phyloP scores from a whole-genome alignment of 257 asterid species.

The Jacaranda mimosifolia region DNA sequence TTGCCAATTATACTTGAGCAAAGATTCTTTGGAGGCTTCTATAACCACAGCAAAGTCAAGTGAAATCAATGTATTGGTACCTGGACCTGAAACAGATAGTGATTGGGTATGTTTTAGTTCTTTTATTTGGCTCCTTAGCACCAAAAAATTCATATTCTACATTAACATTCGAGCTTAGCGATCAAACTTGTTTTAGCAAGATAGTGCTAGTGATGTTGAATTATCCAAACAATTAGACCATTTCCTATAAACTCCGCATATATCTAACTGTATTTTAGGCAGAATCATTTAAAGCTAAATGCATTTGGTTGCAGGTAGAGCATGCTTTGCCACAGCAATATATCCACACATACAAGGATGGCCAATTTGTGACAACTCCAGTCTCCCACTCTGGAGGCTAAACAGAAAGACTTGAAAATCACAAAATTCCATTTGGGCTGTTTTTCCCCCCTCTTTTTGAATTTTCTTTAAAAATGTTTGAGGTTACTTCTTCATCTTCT shows the following conservation, averaged over 20 bases:
- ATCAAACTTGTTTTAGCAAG: background rate
- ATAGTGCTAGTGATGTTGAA: background rate
- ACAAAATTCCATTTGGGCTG: slow-evolving; percentile 6
- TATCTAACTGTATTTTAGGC: background rate
- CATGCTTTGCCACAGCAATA: slow-evolving; percentile 94
- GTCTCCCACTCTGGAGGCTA: slow-evolving; percentile 94
- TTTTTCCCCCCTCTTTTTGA: slow-evolving; percentile 19
- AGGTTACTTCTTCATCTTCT: slow-evolving; percentile 26
- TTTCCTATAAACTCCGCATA: background rate
- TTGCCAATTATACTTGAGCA: slow-evolving; percentile 90
- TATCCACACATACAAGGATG: slow-evolving; percentile 76
- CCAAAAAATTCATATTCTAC: background rate
- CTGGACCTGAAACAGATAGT: slow-evolving; percentile 79
- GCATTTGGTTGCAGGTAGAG: slow-evolving; percentile 66
- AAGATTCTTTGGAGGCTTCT: slow-evolving; percentile 85
- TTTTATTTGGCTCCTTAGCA: slow-evolving; percentile 10
- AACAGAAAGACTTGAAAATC: slow-evolving; percentile 14
- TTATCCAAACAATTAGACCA: background rate
- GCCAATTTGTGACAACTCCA: slow-evolving; percentile 83
- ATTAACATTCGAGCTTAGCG: background rate
- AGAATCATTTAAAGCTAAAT: background rate
- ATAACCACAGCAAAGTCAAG: slow-evolving; percentile 95
- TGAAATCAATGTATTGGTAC: slow-evolving; percentile 88
- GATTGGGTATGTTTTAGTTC: slow-evolving; percentile 81
- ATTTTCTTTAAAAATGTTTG: slow-evolving; percentile 34